Evolutionary conservation across 1,284 basidiomycete genomes (phyloP).

Genomic region (Spongiforma sp.): DNA sequence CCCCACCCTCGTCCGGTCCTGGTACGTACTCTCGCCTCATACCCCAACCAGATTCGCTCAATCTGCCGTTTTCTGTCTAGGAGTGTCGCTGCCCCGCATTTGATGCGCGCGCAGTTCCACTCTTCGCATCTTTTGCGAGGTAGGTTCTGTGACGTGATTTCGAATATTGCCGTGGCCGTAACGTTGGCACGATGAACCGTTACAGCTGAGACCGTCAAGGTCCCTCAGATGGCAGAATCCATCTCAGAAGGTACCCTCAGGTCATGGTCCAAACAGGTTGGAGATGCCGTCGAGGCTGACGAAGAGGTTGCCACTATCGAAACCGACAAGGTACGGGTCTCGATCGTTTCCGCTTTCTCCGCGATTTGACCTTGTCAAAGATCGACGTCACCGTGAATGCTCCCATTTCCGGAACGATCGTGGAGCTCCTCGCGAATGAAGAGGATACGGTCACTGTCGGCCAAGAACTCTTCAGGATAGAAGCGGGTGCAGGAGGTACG

Average conservation of each 20-base stretch:
- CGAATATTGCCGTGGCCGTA: slow-evolving; percentile 5
- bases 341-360: background rate
- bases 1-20: slow-evolving; percentile 51
- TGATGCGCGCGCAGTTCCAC: slow-evolving; percentile 67
- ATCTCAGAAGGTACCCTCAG: slow-evolving; percentile 98
- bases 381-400: slow-evolving; percentile 99
- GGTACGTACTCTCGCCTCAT: slow-evolving; percentile 45
- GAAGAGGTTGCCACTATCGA: slow-evolving; percentile 99
- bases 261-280: slow-evolving; percentile 94
- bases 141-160: slow-evolving; percentile 39
- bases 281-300: slow-evolving; percentile 89
- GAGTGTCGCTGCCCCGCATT: slow-evolving; percentile 50
- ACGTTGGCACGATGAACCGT: slow-evolving; percentile 12
- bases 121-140: slow-evolving; percentile 71
- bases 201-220: slow-evolving; percentile 89
- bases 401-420: slow-evolving; percentile 87
- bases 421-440: slow-evolving; percentile 87
- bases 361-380: slow-evolving; percentile 46
- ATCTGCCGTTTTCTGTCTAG: slow-evolving; percentile 35
- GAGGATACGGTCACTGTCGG: slow-evolving; percentile 96
- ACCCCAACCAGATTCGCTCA: slow-evolving; percentile 4
- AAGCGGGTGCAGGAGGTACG: slow-evolving; percentile 78
- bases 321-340: slow-evolving; percentile 89
- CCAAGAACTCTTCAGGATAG: slow-evolving; percentile 93
- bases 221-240: slow-evolving; percentile 99